Base-by-base conservation (phyloP, 805 yeast species). In the Starmerella sp. region DNA sequence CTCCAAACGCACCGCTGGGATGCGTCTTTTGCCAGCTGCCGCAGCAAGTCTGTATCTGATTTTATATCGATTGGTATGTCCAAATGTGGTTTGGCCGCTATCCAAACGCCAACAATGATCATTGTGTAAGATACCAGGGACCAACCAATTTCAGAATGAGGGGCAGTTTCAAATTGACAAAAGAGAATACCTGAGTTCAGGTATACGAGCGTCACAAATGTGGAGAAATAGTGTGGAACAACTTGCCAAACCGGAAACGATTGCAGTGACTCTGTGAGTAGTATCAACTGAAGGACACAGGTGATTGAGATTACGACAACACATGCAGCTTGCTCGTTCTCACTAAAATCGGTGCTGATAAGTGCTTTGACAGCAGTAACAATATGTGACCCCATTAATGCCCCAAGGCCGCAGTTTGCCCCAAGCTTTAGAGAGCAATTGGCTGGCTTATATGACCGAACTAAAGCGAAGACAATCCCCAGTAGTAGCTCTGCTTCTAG, bases 211-310 rank as follows among this genome's bases (percentile, higher is more conserved):
- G 72, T 56, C 0, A 78, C 75, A 67, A 77, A 77, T 36, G 74
- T 69, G 5, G 71, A 76, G 65, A 76, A 77, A 60, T 76, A 79
- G 39, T 75, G 69, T 0, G 81, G 80, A 8, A 77, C 73, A 3
- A 77, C 79, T 6, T 72, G 69, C 39, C 77, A 74, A 2, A 77
- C 73, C 15, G 71, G 71, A 52, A 73, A 75, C 13, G 65, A 60
- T 39, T 67, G 67, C 41, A 77, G 63, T 3, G 76, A 71, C 15
- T 69, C 66, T 57, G 71, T 70, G 13, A 77, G 62, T 35, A 69
- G 67, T 36, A 67, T 62, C 34, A 75, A 68, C 57, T 77, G 79
- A 39, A 72, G 60, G 0, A 77, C 76, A 0, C 77, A 71, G n/a
- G 67, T 54, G 0, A 69, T 60, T 6, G 72, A 60, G 2, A 73